Evolutionary conservation across 345 rosid species (phyloP), one percentile per base, ranked within the genome.

Genomic region (Reutealis trisperma): DNA sequence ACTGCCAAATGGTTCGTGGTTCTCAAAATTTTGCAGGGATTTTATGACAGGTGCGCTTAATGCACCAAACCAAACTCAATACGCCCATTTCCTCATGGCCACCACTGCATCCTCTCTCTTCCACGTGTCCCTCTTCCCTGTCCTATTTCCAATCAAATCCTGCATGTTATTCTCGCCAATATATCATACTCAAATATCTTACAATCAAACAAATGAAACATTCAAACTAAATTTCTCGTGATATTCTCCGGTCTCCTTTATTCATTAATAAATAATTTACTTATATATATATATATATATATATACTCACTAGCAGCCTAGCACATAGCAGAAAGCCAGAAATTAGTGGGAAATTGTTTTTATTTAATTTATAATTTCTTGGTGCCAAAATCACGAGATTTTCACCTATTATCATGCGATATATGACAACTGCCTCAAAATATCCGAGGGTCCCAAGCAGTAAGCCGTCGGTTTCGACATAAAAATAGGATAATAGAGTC

Each of bases 311-410:
- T 27, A 27, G 30, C 30, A 27, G 30, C 30, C 30, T 27, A 27
- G 1, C 30, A 27, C 30, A 27, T 6, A 4, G 41, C 41, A 37
- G 41, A 5, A 37, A 37, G 6, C 41, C 41, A 37, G 41, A 6
- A 37, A 37, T 37, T 37, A 37, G 41, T 37, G 41, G 41, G 6
- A 0, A 4, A 37, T 37, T 37, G 5, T 34, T 37, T 37, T 37
- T 4, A 37, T 37, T 6, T 37, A 37, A 37, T 37, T 27, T 30
- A 0, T 30, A 34, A 1, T 0, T 13, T 21, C 13, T 0, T n/a
- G 34, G 34, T 8, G 13, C 62, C 68, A 57, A 55, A 66, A 54
- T 82, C 83, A 81, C 82, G 84, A 84, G 77, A 85, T 78, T 80
- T 77, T 24, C 77, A 30, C 19, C 24, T 59, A 44, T 77, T 74